These are phyloP conservation scores for Trichoderma parareesei DNA, from an alignment of 495 filamentous ascomycete species.

Conservation along the genomic window DNA sequence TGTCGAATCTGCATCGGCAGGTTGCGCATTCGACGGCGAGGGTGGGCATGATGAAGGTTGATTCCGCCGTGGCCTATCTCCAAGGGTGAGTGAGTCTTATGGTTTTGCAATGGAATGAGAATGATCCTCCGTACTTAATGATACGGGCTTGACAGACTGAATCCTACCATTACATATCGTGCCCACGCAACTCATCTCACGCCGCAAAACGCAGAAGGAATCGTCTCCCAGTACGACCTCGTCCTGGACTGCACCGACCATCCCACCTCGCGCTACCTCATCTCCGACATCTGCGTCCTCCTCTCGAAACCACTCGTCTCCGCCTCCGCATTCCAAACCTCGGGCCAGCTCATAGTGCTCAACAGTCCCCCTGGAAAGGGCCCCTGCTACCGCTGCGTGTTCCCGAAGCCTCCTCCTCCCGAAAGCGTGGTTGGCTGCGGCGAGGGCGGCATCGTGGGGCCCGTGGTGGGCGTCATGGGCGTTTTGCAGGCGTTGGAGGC, in stretches of 20 bases:
- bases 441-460: constrained; percentile 85
- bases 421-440: constrained; percentile 73
- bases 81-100: constrained; percentile 41
- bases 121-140: neutral
- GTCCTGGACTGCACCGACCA: constrained; percentile 94
- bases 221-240: constrained; percentile 64
- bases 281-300: constrained; percentile 82
- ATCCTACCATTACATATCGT: constrained; percentile 57
- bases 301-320: constrained; percentile 74
- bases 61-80: constrained; percentile 64
- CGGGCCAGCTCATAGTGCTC: constrained; percentile 84
- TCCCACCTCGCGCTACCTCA: constrained; percentile 81
- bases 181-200: constrained; percentile 53
- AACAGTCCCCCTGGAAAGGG: constrained; percentile 56
- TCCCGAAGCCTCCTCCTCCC: constrained; percentile 75
- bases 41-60: constrained; percentile 74
- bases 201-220: constrained; percentile 53
- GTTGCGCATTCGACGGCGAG: constrained; percentile 64
- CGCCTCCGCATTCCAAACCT: constrained; percentile 75
- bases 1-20: constrained; percentile 90
- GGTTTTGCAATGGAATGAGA: neutral
- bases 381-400: constrained; percentile 92
- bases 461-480: constrained; percentile 92
- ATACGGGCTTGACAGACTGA: constrained; percentile 39
- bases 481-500: constrained; percentile 84